Conservation (phyloP, 2,329 filamentous ascomycete species). For the Geoglossum cookeanum region DNA sequence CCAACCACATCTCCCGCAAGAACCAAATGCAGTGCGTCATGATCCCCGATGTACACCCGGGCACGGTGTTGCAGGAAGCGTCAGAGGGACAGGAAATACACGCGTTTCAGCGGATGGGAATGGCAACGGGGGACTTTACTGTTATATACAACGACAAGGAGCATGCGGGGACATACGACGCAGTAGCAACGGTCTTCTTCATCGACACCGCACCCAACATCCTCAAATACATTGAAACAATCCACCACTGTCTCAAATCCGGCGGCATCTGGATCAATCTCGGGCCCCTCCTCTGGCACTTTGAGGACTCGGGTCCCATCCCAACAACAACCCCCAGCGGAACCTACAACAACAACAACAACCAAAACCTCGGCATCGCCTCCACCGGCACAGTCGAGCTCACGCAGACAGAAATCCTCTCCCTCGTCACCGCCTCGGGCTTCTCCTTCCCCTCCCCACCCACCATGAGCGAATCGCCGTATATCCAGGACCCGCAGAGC, state of each 20-base stretch:
- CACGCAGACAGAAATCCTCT: constrained; percentile 70
- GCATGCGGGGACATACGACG: constrained; percentile 49
- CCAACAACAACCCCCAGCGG: constrained; percentile 15
- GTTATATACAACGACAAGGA: constrained; percentile 55
- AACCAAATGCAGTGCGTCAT: constrained; percentile 57
- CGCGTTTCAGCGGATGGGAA: constrained; percentile 55
- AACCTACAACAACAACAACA: constrained; percentile 13
- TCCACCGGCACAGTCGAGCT: constrained; percentile 85
- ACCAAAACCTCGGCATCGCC: constrained; percentile 42
- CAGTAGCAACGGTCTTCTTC: constrained; percentile 83
- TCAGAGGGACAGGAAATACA: constrained; percentile 13
- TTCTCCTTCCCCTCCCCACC: constrained; percentile 52
- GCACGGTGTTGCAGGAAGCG: constrained; percentile 28
- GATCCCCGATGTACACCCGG: constrained; percentile 68
- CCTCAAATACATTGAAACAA: constrained; percentile 73
- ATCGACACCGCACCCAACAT: constrained; percentile 92
- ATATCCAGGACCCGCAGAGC: constrained; percentile 68
- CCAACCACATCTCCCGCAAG: constrained; percentile 54
- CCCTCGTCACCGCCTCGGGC: constrained; percentile 52
- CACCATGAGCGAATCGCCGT: constrained; percentile 46
- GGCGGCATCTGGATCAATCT: constrained; percentile 78
- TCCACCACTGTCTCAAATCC: constrained; percentile 54
- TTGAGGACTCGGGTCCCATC: constrained; percentile 48
- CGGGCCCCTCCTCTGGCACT: constrained; percentile 89
- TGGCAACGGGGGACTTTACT: constrained; percentile 86